These are phyloP conservation scores for Stephanodiscus minutulus DNA, from an alignment of 108 stramenopile genomes.

Conservation along the genomic window DNA sequence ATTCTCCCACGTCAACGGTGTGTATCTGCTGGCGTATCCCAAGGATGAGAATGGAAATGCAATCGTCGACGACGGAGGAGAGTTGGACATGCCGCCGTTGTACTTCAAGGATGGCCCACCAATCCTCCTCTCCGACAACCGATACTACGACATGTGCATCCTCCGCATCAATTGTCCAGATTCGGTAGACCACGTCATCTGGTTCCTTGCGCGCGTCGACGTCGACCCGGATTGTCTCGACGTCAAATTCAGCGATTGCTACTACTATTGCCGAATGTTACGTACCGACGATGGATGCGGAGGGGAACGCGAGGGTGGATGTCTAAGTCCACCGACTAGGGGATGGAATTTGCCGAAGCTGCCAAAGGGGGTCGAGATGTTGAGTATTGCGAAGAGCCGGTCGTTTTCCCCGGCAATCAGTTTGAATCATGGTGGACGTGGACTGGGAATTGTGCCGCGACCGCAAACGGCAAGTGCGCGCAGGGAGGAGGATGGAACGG, in stretches of 20 bases:
- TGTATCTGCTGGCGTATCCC: conserved; percentile 23
- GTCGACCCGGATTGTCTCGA: conserved; percentile 33
- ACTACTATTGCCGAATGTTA: conserved; percentile 44
- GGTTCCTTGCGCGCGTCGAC: conserved; percentile 47
- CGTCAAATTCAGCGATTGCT: conserved; percentile 51
- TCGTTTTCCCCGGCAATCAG: not conserved
- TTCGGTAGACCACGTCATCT: conserved; percentile 35
- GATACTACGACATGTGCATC: conserved; percentile 49
- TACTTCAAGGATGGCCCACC: conserved; percentile 45
- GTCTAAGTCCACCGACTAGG: conserved; percentile 17
- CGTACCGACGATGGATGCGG: conserved; percentile 8
- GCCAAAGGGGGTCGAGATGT: conserved; percentile 24
- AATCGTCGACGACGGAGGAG: not conserved
- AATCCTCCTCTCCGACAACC: conserved; percentile 24
- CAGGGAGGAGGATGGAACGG: not conserved
- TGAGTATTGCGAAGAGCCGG: conserved; percentile 8
- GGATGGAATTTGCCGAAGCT: conserved; percentile 41
- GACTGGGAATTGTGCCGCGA: not conserved
- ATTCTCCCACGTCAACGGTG: conserved; percentile 40
- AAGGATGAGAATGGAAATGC: not conserved
- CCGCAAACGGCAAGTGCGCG: not conserved
- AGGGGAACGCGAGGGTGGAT: not conserved
- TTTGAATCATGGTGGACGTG: not conserved
- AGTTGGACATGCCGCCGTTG: conserved; percentile 17
- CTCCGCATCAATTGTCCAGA: conserved; percentile 39